Conservation (phyloP, 1,139 yeast species). For the Nadsonia starkeyi-henricii region DNA sequence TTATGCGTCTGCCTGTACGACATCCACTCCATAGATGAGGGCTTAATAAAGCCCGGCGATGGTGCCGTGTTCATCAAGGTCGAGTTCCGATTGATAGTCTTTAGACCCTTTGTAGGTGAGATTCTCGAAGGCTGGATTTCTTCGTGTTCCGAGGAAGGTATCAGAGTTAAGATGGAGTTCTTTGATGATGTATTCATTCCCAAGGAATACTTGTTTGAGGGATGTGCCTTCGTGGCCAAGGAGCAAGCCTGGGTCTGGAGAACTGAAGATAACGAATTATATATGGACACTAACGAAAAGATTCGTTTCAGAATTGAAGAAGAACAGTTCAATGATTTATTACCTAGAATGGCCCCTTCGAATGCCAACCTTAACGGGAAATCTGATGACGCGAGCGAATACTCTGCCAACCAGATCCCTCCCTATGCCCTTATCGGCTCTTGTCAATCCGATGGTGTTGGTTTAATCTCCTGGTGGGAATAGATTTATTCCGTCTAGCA, state of each 20-base stretch:
- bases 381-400: conserved; percentile 21
- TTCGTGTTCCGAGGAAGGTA: conserved; percentile 75
- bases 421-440: conserved; percentile 81
- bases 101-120: conserved; percentile 92
- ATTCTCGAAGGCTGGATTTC: conserved; percentile 89
- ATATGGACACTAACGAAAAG: conserved; percentile 78
- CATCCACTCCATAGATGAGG: conserved; percentile 65
- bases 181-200: conserved; percentile 91
- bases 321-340: conserved; percentile 69
- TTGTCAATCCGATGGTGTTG: conserved; percentile 94
- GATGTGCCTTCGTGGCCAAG: conserved; percentile 40
- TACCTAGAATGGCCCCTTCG: conserved; percentile 54
- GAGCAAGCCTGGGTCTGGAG: conserved; percentile 97
- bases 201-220: conserved; percentile 63
- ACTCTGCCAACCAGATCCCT: conserved; percentile 29
- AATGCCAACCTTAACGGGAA: conserved; percentile 22
- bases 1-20: conserved; percentile 79
- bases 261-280: conserved; percentile 47
- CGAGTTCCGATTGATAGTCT: conserved; percentile 60
- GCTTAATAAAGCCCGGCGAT: conserved; percentile 87
- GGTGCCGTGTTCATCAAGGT: conserved; percentile 78
- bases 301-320: conserved; percentile 84
- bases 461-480: conserved; percentile 94
- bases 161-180: conserved; percentile 67
- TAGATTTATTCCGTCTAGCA: conserved; percentile 13